Base-by-base conservation (phyloP, 306 rosid species). In the Hippophae gyantsensis region DNA sequence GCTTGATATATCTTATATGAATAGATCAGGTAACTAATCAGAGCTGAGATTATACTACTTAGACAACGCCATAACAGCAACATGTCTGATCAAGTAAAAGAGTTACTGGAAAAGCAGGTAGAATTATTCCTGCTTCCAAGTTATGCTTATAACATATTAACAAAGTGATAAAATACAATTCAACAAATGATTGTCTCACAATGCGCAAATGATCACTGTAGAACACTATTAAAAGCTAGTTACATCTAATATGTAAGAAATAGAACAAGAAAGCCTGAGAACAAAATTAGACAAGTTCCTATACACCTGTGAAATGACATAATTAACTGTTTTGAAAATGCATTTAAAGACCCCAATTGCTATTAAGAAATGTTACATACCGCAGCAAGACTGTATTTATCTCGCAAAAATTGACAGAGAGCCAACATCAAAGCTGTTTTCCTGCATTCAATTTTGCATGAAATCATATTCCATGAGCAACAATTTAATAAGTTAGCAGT, bases 341-440 rank as follows among this genome's bases (percentile, higher is more conserved):
- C 9, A 46, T 18, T 18, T 18, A 18, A 9, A 54, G 38, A 32
- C 38, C 38, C 38, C 3, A 54, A 53, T 2, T 23, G 18, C 32
- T 38, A 23, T 45, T 49, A 9, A 56, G 13, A 40, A 48, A 50
- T 43, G 63, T 27, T 38, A 82, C 92, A 86, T 51, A 84, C 98
- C 0, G 96, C 99, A 26, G 99, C 99, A 53, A 92, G 96, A 71
- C 99, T 92, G 83, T 88, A 92, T 52, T 75, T 82, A 64, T 92
- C 95, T 47, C 99, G 74, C 65, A 92, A 68, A 13, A 48, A 40
- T 65, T 73, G 81, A 66, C 99, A 92, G 6, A 92, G 86, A 61
- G 93, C 90, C 72, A 92, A 68, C 99, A 92, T 92, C 48, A 92
- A 72, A 78, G 96, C 99, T 9, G 99, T 92, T 78, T 92, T 92